Conservation (phyloP, 805 yeast genomes). For the Komagataella ulmi region DNA sequence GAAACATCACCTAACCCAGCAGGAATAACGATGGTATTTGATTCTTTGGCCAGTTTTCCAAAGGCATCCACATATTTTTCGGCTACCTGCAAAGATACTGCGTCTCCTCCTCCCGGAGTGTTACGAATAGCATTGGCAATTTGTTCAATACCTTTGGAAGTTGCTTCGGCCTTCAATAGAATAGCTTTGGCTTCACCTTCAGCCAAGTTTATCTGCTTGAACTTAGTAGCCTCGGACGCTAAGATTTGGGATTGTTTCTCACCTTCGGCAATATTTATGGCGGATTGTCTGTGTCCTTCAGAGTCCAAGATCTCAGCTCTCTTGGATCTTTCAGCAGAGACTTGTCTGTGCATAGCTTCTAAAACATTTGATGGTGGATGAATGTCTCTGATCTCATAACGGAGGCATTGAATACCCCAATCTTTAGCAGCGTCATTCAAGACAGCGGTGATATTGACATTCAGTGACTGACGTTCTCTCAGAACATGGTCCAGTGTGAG, state of each 20-base stretch:
- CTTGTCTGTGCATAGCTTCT: conserved; percentile 88
- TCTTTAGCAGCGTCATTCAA: conserved; percentile 75
- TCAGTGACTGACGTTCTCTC: conserved; percentile 62
- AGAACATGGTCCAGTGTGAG: conserved; percentile 67
- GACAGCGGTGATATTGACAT: conserved; percentile 60
- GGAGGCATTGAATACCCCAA: conserved; percentile 77
- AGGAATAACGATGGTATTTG: conserved; percentile 69
- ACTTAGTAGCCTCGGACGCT: conserved; percentile 60
- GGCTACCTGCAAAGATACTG: conserved; percentile 69
- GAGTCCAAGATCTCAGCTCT: conserved; percentile 80
- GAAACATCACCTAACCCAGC: conserved; percentile 65
- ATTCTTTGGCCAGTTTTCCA: conserved; percentile 70
- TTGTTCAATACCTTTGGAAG: conserved; percentile 53
- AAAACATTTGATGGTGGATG: conserved; percentile 79
- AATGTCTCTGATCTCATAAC: conserved; percentile 81
- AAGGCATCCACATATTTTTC: conserved; percentile 76
- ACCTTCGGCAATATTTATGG: conserved; percentile 78
- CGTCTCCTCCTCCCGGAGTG: conserved; percentile 62
- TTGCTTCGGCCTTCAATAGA: conserved; percentile 52
- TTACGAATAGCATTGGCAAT: conserved; percentile 56
- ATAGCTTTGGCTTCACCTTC: conserved; percentile 64
- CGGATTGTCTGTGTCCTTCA: conserved; percentile 71
- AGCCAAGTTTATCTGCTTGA: conserved; percentile 54
- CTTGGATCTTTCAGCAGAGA: conserved; percentile 75
- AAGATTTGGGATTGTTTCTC: conserved; percentile 56